phyloP scores from a whole-genome alignment of 2,329 filamentous ascomycete species.

The Apiospora saccharicola region DNA sequence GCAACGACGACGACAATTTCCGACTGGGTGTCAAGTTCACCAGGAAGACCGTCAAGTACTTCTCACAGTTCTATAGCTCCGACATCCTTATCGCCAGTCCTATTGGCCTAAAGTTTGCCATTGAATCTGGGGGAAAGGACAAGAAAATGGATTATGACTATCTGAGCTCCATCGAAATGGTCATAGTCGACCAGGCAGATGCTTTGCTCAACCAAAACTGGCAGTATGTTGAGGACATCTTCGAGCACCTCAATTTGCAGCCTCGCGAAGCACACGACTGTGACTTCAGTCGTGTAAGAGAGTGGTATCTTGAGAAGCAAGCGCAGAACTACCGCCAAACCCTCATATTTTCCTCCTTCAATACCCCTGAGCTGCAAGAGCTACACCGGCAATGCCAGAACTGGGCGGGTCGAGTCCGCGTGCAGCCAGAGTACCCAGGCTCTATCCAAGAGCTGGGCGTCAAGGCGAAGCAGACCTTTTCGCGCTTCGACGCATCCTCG shows the following conservation, averaged over 20 bases:
- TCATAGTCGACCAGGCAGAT: constrained; percentile 90
- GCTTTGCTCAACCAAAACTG: constrained; percentile 97
- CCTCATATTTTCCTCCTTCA: constrained; percentile 79
- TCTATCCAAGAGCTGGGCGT: constrained; percentile 77
- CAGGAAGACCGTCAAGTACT: constrained; percentile 93
- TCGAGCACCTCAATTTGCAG: constrained; percentile 89
- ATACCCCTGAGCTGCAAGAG: constrained; percentile 87
- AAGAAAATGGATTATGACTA: constrained; percentile 86
- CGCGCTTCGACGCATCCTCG: constrained; percentile 77
- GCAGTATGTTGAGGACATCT: constrained; percentile 93
- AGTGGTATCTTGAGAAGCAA: constrained; percentile 92
- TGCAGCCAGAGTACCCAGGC: constrained; percentile 73
- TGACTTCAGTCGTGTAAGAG: constrained; percentile 89
- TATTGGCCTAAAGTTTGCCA: constrained; percentile 86
- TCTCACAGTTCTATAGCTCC: constrained; percentile 93
- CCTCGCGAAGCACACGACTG: constrained; percentile 90
- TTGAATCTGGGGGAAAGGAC: constrained; percentile 74
- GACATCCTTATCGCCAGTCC: constrained; percentile 94
- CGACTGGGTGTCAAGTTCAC: constrained; percentile 96
- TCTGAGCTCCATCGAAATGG: constrained; percentile 89
- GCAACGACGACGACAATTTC: constrained; percentile 98
- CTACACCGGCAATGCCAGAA: constrained; percentile 81
- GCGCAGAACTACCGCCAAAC: constrained; percentile 86
- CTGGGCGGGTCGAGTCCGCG: constrained; percentile 78
- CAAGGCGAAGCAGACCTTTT: constrained; percentile 85